A percentile compares a stretch with the other conserved stretches of the same genome.
Evolutionary conservation across 768 basidiomycete species (phyloP).

Genomic region (Russula dissimulans): DNA sequence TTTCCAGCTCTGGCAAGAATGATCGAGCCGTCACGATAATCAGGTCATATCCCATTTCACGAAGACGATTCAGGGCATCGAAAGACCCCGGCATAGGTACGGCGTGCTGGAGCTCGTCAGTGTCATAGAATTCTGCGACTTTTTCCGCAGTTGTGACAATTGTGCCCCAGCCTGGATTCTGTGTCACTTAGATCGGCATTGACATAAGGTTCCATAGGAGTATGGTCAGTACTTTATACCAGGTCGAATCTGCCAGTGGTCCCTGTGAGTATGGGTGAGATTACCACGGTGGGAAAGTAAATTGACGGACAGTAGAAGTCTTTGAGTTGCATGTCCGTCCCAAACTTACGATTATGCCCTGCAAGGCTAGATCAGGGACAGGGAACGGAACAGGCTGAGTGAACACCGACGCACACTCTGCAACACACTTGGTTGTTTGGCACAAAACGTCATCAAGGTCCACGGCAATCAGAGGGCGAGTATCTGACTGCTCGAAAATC

Average conservation of each 20-base stretch:
- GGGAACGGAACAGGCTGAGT: not conserved
- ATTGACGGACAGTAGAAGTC: constrained; percentile 15
- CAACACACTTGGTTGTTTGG: constrained; percentile 14
- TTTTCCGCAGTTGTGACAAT: constrained; percentile 11
- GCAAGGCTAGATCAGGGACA: not conserved
- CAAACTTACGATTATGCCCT: constrained; percentile 18
- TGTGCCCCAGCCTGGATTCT: constrained; percentile 19
- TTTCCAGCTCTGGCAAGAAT: constrained; percentile 5
- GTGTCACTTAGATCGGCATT: not conserved
- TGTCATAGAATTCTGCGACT: constrained; percentile 13
- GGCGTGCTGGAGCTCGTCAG: constrained; percentile 13
- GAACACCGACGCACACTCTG: constrained; percentile 9
- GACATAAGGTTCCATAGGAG: not conserved
- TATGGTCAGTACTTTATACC: constrained; percentile 12
- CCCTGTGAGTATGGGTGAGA: not conserved
- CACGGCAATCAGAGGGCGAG: constrained; percentile 6
- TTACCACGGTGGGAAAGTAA: not conserved
- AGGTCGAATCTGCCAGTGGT: constrained; percentile 7
- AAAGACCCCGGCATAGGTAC: constrained; percentile 8
- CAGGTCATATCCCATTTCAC: constrained; percentile 3
- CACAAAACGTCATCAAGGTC: constrained; percentile 17
- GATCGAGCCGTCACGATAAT: constrained; percentile 13
- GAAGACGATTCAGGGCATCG: constrained; percentile 5
- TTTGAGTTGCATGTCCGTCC: constrained; percentile 13
- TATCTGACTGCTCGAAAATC: not conserved